A percentile compares a stretch with the other conserved stretches of the same genome.
Evolutionary conservation across 768 basidiomycete genomes (phyloP).

Genomic region (Macrolepiota dolichaula): DNA sequence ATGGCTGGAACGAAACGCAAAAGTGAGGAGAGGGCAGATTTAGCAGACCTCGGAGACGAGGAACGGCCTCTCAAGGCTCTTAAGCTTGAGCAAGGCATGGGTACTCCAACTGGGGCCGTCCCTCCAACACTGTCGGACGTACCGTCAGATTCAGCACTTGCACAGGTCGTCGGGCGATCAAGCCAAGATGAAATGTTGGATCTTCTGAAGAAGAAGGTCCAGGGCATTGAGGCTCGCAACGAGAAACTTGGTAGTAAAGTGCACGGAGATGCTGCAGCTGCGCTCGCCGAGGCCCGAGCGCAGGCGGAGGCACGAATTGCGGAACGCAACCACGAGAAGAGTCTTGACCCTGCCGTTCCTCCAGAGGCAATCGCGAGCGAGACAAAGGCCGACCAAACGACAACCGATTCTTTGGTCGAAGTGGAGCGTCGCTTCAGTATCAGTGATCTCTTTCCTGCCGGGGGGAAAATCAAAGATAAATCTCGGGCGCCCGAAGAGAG

Average conservation of each 20-base stretch:
- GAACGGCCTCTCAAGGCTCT: slow-evolving; percentile 46
- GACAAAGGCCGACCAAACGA: neutral
- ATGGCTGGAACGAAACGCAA: slow-evolving; percentile 53
- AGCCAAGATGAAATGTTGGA: slow-evolving; percentile 53
- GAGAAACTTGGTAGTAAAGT: slow-evolving; percentile 59
- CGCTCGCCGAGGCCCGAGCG: slow-evolving; percentile 65
- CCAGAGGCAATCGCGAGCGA: neutral
- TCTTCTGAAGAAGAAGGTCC: slow-evolving; percentile 68
- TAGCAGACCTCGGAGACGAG: slow-evolving; percentile 29
- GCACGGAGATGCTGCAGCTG: slow-evolving; percentile 42
- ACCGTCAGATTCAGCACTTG: neutral
- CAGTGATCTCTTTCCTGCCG: slow-evolving; percentile 54
- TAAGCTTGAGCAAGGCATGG: slow-evolving; percentile 39
- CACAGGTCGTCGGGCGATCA: slow-evolving; percentile 14
- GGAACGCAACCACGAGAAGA: slow-evolving; percentile 53
- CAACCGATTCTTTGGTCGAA: neutral
- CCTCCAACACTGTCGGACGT: neutral
- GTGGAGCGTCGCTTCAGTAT: slow-evolving; percentile 46
- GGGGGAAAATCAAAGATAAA: slow-evolving; percentile 31
- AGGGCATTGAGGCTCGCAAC: slow-evolving; percentile 56
- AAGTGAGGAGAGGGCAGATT: slow-evolving; percentile 45
- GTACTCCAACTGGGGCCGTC: slow-evolving; percentile 22
- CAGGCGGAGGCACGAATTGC: slow-evolving; percentile 69
- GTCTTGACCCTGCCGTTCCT: slow-evolving; percentile 19
- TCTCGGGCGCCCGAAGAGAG: slow-evolving; percentile 25